Percentiles rank a stretch among this genome's conserved stretches.
phyloP scores from a whole-genome alignment of 306 rosid species.

The Abrus precatorius region DNA sequence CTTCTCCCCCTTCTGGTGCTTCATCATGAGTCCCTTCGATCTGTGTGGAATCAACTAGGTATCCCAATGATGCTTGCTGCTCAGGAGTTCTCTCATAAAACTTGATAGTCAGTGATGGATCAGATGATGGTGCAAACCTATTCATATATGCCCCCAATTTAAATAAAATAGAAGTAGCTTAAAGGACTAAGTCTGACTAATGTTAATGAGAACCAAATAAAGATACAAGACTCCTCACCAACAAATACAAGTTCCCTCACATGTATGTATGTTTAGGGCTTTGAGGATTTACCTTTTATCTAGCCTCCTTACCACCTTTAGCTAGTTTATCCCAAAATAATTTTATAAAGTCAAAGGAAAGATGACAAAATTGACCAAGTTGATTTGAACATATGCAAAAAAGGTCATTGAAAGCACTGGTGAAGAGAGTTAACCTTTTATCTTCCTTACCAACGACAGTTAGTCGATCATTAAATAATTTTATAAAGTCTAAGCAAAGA shows the following conservation, averaged over 20 bases:
- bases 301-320: too few species aligned
- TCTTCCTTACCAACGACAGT: too few species aligned
- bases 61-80: conserved; percentile 88
- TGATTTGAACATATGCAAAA: too few species aligned
- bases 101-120: conserved; percentile 79
- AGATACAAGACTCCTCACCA: conserved; percentile 23
- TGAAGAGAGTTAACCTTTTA: too few species aligned
- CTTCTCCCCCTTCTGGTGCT: conserved; percentile 51
- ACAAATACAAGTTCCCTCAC: conserved; percentile 13
- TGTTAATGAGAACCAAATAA: conserved; percentile 5
- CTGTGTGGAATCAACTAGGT: conserved; percentile 66
- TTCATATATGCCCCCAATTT: conserved; percentile 21
- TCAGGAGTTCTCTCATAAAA: conserved; percentile 90
- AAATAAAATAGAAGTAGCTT: conserved; percentile 36
- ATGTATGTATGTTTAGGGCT: too few species aligned
- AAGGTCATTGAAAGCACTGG: too few species aligned
- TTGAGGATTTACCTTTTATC: too few species aligned
- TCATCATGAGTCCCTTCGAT: conserved; percentile 52
- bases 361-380: too few species aligned
- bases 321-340: too few species aligned
- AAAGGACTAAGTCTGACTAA: conserved; percentile 31
- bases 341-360: too few species aligned
- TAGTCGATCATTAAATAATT: too few species aligned
- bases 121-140: conserved; percentile 90
- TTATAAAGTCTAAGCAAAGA: too few species aligned